phyloP scores from a whole-genome alignment of 176 grass and related monocot genomes.

The Oropetium thomaeum region DNA sequence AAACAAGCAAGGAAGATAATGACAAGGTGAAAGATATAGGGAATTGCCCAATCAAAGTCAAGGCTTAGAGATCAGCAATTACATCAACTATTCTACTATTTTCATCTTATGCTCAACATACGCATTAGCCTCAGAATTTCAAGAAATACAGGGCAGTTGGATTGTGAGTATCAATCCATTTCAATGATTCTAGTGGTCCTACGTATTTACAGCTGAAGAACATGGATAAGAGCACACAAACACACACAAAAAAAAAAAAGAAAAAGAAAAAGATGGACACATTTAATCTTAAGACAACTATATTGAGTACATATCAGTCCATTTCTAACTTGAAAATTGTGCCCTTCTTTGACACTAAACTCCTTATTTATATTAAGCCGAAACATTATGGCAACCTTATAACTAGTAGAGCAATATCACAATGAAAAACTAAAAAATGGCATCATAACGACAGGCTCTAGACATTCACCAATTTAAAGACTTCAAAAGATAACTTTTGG shows the following conservation, averaged over 20 bases:
- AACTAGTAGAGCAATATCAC: background rate
- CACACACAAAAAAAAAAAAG: too few species aligned
- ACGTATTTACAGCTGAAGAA: conserved; percentile 5
- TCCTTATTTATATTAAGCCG: background rate
- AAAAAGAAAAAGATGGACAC: too few species aligned
- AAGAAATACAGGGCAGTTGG: background rate
- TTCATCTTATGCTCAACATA: background rate
- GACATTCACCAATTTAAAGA: background rate
- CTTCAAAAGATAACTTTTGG: background rate
- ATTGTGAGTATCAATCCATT: background rate
- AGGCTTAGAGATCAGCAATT: background rate
- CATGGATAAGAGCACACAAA: background rate
- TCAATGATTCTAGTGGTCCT: background rate
- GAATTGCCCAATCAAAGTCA: conserved; percentile 13
- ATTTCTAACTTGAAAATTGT: background rate
- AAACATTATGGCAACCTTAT: background rate
- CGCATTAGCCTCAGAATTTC: background rate
- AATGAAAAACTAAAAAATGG: background rate
- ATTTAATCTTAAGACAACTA: too few species aligned
- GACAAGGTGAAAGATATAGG: background rate
- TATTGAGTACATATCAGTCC: background rate
- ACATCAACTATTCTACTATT: conserved; percentile 6
- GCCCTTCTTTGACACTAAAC: background rate
- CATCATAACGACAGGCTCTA: background rate
- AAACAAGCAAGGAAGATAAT: conserved; percentile 19